Evolutionary conservation across 2,329 filamentous ascomycete species (phyloP), one percentile per base, ranked within the genome.

Genomic region (Leptosphaerulina australis): DNA sequence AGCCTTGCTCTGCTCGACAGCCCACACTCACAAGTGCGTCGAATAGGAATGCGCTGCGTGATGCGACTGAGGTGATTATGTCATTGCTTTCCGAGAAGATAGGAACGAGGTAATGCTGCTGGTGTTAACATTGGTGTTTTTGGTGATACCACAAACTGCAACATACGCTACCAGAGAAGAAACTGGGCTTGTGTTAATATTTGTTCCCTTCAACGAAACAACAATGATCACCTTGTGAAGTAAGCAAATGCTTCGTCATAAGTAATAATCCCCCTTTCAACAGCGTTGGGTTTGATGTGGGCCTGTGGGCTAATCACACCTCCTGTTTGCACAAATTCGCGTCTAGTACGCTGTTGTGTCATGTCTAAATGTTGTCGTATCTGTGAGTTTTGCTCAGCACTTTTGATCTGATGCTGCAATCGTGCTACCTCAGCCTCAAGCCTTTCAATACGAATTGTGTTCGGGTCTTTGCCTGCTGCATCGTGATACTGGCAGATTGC

Each of bases 11-110:
- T 2, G 78, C 75, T 10, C 79, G 76, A 55, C 78, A 81, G 2
- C 81, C 81, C 18, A 81, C 75, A 1, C 78, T 77, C 46, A 80
- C 78, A 6, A 83, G 79, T 1, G 76, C 73, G 55, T 81, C 78
- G 37, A 83, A 77, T 0, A 83, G 68, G 12, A 83, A 74, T 3
- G 74, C 73, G 44, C 79, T 82, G 10, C 80, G 72, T 7, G 67
- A 61, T 12, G 76, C 69, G 2, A 83, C 72, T 0, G 76, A 77
- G 0, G 73, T 60, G 38, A 81, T 74, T 0, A 75, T 77, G 52
- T 83, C 80, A 26, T 71, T 64, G 11, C 56, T 55, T 12, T 74
- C 70, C 41, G 78, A 78, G 37, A 81, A 81, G 2, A 81, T 72
- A 0, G 79, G 78, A 3, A 81, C 77, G 36, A 79, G 76, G 52